Percentiles rank a stretch among this genome's conserved stretches.
These are phyloP conservation scores for Scenedesmus sp. DNA, from an alignment of 163 green algal genomes.

Conservation along the genomic window DNA sequence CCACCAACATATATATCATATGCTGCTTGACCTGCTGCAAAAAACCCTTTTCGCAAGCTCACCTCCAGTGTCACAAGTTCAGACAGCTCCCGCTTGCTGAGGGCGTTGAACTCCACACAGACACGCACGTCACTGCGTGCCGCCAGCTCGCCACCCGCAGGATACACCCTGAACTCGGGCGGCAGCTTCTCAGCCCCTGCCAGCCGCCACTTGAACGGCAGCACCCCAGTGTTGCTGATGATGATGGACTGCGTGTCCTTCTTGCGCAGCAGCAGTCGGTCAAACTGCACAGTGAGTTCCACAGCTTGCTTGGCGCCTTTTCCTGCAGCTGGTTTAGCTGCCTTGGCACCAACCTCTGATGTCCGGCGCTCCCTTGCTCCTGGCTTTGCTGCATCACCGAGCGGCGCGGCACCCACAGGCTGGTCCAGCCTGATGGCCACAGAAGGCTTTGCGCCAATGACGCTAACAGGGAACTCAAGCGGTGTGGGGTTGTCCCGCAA, in stretches of 20 bases:
- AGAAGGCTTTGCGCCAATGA: slow-evolving; percentile 73
- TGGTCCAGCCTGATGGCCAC: slow-evolving; percentile 65
- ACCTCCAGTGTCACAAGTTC: slow-evolving; percentile 61
- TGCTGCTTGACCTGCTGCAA: too few species aligned
- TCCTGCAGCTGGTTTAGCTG: slow-evolving; percentile 2
- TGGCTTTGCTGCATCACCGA: background rate
- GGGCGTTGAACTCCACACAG: slow-evolving; percentile 68
- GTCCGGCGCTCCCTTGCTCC: background rate
- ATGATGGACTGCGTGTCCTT: slow-evolving; percentile 69
- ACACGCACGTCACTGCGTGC: slow-evolving; percentile 66
- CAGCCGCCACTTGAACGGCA: slow-evolving; percentile 83
- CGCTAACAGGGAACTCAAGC: slow-evolving; percentile 77
- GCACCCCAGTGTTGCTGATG: slow-evolving; percentile 74
- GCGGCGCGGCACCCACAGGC: slow-evolving; percentile 1
- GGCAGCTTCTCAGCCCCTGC: slow-evolving; percentile 66
- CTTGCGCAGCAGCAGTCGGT: slow-evolving; percentile 77
- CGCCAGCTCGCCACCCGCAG: slow-evolving; percentile 64
- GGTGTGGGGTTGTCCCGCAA: slow-evolving; percentile 78
- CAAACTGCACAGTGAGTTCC: slow-evolving; percentile 64
- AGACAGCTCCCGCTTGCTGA: slow-evolving; percentile 68
- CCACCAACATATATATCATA: too few species aligned
- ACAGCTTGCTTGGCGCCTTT: background rate
- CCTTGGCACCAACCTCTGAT: background rate
- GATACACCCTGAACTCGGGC: slow-evolving; percentile 66
- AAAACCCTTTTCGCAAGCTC: background rate